Evolutionary conservation across 1,139 yeast species (phyloP).

Genomic region (Yamadazyma oceani): DNA sequence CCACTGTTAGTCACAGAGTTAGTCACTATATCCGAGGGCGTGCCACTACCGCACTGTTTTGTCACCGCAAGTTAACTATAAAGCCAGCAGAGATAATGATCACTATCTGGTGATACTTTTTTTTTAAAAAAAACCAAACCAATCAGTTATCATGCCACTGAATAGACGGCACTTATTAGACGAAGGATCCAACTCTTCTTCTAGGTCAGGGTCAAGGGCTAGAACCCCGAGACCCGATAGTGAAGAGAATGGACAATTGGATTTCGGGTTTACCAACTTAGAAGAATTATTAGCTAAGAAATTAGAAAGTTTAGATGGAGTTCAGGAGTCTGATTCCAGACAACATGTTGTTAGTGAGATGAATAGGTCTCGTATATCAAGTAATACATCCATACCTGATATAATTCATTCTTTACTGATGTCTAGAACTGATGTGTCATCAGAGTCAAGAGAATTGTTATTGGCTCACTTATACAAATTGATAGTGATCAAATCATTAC

Average conservation of each 20-base stretch:
- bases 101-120: too few relatives aligned
- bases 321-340: slow-evolving; percentile 23
- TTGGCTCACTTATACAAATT: slow-evolving; percentile 52
- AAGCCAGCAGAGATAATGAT: background rate
- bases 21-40: too few relatives aligned
- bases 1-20: too few relatives aligned
- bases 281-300: slow-evolving; percentile 43
- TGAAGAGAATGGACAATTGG: slow-evolving; percentile 43
- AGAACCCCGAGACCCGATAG: slow-evolving; percentile 47
- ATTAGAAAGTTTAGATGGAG: slow-evolving; percentile 33
- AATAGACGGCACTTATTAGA: slow-evolving; percentile 16
- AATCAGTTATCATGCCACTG: slow-evolving; percentile 10
- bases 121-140: background rate
- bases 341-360: slow-evolving; percentile 34
- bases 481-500: slow-evolving; percentile 44
- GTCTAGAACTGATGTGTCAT: slow-evolving; percentile 46
- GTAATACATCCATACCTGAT: slow-evolving; percentile 40
- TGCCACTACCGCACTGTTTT: background rate
- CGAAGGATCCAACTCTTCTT: slow-evolving; percentile 26
- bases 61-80: background rate
- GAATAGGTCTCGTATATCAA: slow-evolving; percentile 37
- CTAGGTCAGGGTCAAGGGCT: slow-evolving; percentile 40
- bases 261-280: slow-evolving; percentile 38
- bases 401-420: slow-evolving; percentile 39
- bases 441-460: slow-evolving; percentile 50